Conservation (phyloP, 78 protist genomes). For the Speleostelium caveatum region DNA sequence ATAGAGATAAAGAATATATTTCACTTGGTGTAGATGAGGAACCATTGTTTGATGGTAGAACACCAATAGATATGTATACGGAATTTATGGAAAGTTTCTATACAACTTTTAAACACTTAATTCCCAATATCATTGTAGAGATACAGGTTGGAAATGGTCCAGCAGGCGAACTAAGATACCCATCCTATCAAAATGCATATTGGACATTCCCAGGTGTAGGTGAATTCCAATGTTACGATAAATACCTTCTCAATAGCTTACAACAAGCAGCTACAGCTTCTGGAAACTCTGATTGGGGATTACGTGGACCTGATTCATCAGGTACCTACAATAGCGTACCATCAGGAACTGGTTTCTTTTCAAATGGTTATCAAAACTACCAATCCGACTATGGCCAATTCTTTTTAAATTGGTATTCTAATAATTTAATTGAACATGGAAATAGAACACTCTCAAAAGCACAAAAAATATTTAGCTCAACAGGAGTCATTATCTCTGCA, state of each 20-base stretch:
- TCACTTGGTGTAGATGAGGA: slow-evolving; percentile 85
- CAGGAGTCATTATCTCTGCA: slow-evolving; percentile 73
- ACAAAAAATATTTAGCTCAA: slow-evolving; percentile 8
- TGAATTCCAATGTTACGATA: slow-evolving; percentile 93
- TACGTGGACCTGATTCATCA: slow-evolving; percentile 85
- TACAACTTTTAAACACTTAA: slow-evolving; percentile 2
- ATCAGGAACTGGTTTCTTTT: slow-evolving; percentile 76
- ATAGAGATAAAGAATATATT: slow-evolving; percentile 91
- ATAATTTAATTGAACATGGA: slow-evolving; percentile 64
- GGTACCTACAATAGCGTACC: slow-evolving; percentile 88
- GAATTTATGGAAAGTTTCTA: slow-evolving; percentile 85
- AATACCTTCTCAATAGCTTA: slow-evolving; percentile 77
- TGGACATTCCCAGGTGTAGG: slow-evolving; percentile 94
- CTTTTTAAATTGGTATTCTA: slow-evolving; percentile 93
- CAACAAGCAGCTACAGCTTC: slow-evolving; percentile 51
- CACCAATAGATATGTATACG: slow-evolving; percentile 86
- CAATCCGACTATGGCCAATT: slow-evolving; percentile 85
- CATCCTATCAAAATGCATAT: slow-evolving; percentile 87
- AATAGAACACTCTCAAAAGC: slow-evolving; percentile 56
- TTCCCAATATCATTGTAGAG: slow-evolving; percentile 66
- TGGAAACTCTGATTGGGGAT: slow-evolving; percentile 88
- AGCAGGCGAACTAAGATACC: slow-evolving; percentile 94
- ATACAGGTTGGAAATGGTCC: slow-evolving; percentile 94
- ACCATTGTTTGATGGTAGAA: slow-evolving; percentile 78
- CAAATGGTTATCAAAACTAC: slow-evolving; percentile 50